Evolutionary conservation across 208 protist species (phyloP).

Genomic region (Trypanosoma platydactyli): DNA sequence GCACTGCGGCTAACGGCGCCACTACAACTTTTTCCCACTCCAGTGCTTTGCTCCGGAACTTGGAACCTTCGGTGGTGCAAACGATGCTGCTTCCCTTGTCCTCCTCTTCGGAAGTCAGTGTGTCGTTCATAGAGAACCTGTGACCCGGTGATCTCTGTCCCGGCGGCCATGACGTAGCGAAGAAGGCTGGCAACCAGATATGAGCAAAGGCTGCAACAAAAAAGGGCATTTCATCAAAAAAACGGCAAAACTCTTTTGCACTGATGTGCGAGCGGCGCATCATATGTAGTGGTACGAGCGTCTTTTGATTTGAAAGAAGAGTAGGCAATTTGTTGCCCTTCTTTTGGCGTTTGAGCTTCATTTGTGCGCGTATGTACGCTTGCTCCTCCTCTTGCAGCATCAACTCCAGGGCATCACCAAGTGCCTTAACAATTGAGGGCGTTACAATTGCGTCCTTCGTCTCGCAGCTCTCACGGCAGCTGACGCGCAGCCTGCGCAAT

Average conservation of each 20-base stretch:
- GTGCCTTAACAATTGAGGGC: slow-evolving; percentile 63
- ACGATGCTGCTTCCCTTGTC: neutral
- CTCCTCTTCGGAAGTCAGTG: neutral
- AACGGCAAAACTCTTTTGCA: slow-evolving; percentile 49
- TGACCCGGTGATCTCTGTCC: slow-evolving; percentile 2
- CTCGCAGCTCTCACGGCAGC: slow-evolving; percentile 38
- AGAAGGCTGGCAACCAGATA: slow-evolving; percentile 56
- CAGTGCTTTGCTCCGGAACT: slow-evolving; percentile 3
- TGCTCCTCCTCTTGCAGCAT: slow-evolving; percentile 66
- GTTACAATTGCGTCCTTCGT: slow-evolving; percentile 30
- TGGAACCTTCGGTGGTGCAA: neutral
- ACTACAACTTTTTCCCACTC: slow-evolving; percentile 13
- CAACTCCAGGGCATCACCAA: slow-evolving; percentile 57
- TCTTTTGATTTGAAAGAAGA: slow-evolving; percentile 55
- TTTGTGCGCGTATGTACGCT: slow-evolving; percentile 47
- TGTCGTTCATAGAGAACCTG: neutral
- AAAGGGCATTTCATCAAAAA: slow-evolving; percentile 72
- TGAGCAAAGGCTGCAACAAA: slow-evolving; percentile 66
- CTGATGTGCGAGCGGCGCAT: slow-evolving; percentile 75
- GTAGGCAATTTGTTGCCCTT: slow-evolving; percentile 28
- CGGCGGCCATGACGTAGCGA: slow-evolving; percentile 21
- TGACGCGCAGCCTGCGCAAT: slow-evolving; percentile 36
- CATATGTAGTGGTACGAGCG: slow-evolving; percentile 62
- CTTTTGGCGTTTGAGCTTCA: slow-evolving; percentile 38
- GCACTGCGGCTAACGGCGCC: neutral